Evolutionary conservation across 768 basidiomycete genomes (phyloP).

Genomic region (Nevesoporus exiguus): DNA sequence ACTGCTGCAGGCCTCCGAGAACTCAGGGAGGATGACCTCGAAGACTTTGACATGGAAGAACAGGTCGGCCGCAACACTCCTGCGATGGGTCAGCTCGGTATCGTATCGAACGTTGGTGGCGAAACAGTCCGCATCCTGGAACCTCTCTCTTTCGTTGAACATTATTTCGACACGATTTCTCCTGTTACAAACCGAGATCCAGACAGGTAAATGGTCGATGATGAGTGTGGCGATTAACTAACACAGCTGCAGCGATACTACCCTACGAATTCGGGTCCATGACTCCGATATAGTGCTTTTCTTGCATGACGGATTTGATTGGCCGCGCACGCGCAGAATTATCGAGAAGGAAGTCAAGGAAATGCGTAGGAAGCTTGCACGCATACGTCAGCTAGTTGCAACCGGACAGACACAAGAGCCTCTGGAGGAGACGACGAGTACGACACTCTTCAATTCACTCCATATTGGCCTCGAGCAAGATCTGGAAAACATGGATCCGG

Average conservation of each 20-base stretch:
- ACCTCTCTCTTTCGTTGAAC: constrained; percentile 63
- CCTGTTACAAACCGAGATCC: constrained; percentile 48
- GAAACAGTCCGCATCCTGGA: constrained; percentile 83
- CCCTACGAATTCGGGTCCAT: constrained; percentile 51
- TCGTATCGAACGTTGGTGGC: constrained; percentile 66
- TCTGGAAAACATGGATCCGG: constrained; percentile 68
- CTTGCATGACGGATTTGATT: constrained; percentile 95
- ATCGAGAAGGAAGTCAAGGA: constrained; percentile 88
- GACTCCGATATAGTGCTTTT: constrained; percentile 64
- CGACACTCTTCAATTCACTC: constrained; percentile 89
- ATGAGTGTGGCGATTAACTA: constrained; percentile 2
- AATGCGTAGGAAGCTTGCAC: constrained; percentile 80
- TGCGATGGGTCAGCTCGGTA: constrained; percentile 32
- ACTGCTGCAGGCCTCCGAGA: constrained; percentile 73
- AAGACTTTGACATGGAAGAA: constrained; percentile 52
- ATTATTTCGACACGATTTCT: constrained; percentile 66
- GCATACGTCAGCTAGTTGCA: constrained; percentile 89
- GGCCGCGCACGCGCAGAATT: constrained; percentile 76
- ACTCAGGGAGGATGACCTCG: constrained; percentile 67
- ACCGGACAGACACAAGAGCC: constrained; percentile 84
- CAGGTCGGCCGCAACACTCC: constrained; percentile 14
- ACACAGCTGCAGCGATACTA: constrained; percentile 44
- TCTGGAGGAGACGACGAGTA: constrained; percentile 63
- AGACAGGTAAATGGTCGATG: constrained; percentile 41
- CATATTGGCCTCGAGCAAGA: constrained; percentile 88